Evolutionary conservation across 202 grass and related monocot species (phyloP), one percentile per base, ranked within the genome.

Genomic region (Panicum hallii): DNA sequence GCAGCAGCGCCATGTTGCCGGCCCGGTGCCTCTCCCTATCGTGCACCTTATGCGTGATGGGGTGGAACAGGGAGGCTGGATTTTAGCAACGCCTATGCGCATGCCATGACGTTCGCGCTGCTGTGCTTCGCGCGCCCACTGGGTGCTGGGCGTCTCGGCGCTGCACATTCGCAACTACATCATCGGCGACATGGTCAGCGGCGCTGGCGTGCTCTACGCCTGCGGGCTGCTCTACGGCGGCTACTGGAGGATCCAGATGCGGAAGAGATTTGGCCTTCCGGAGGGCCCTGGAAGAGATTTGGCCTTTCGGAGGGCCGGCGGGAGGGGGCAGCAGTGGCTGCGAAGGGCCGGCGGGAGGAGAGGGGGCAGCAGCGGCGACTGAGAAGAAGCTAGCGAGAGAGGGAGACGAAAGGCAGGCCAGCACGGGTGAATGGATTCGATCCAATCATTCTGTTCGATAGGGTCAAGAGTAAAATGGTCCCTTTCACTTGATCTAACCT

Each of bases 41-140:
- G 19, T 96, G 91, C 87, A 88, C 87, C 14, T 93, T 79, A 83
- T 97, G 91, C 67, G 74, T 93, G 34, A 90, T 93, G 63, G 94
- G 94, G 23, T 93, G 94, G 93, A 96, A 96, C 89, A 93, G 89
- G 93, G 93, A 96, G 84, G 9, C 84, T 96, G 42, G 90, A 90
- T 0, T 71, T 96, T 2, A 89, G 94, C 34, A 93, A 86, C 82
- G 55, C 55, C 8, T 97, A 79, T 62, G 85, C 92, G 78, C 94
- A 93, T 82, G 80, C 82, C 45, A 19, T 38, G 68, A 92, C 89
- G 16, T 97, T 97, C 74, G 71, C 67, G 30, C 87, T 93, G 4
- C 78, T 93, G 0, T 97, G 94, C 64, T 49, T 97, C 56, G 91
- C 94, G 23, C 91, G n/a, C 94, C 0, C 58, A 92, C 5, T 97